A percentile compares a stretch with the other conserved stretches of the same genome.
Conservation (phyloP, 208 protist species). For the Sergeia podlipaevii region DNA sequence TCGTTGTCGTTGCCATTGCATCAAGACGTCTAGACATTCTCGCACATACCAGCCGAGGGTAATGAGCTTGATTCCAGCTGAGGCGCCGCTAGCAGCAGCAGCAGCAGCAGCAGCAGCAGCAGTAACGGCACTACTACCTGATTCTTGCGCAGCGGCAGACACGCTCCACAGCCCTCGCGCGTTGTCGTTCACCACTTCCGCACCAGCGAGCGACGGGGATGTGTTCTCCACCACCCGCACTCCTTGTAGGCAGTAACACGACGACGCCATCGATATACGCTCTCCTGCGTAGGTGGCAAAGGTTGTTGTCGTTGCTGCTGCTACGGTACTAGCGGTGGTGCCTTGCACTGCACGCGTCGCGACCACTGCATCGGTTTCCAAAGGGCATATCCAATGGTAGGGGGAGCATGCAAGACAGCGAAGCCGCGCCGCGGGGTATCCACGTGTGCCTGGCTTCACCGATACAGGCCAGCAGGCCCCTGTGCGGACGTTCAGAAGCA, state of each 20-base stretch:
- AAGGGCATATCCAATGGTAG: constrained; percentile 34
- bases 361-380: constrained; percentile 8
- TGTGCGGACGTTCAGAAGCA: constrained; percentile 27
- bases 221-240: constrained; percentile 7
- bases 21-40: too few relatives aligned
- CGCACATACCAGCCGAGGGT: too few relatives aligned
- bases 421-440: constrained; percentile 20
- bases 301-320: background rate
- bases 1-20: too few relatives aligned
- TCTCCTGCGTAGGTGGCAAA: background rate
- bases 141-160: too few relatives aligned
- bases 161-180: too few relatives aligned
- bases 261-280: background rate
- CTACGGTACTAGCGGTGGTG: background rate
- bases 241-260: constrained; percentile 1
- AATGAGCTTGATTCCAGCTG: too few relatives aligned
- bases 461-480: constrained; percentile 39
- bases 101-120: too few relatives aligned
- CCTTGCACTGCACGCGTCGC: background rate
- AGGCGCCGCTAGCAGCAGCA: too few relatives aligned
- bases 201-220: background rate
- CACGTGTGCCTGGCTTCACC: constrained; percentile 32
- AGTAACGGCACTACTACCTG: too few relatives aligned
- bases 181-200: constrained; percentile 10
- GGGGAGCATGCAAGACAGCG: constrained; percentile 11